phyloP scores from a whole-genome alignment of 495 filamentous ascomycete genomes.

The Neurospora africana region DNA sequence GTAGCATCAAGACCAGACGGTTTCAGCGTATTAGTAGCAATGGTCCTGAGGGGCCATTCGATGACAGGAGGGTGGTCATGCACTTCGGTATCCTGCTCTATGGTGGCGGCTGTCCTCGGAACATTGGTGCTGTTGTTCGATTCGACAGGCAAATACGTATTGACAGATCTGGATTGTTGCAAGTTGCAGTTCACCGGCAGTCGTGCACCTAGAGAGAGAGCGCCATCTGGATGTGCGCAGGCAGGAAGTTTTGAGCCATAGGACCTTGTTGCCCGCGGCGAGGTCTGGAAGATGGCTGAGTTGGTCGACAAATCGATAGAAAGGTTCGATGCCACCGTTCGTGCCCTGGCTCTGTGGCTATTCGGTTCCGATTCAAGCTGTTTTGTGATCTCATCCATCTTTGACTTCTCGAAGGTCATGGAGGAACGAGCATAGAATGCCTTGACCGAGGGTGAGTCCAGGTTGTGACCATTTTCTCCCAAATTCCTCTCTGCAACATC shows the following conservation, averaged over 20 bases:
- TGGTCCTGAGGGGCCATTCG: neutral
- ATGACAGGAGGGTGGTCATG: neutral
- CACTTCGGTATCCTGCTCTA: neutral
- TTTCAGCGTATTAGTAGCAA: neutral
- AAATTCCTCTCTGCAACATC: conserved; percentile 47
- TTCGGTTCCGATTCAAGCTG: neutral
- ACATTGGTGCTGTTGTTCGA: neutral
- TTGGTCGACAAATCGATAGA: neutral
- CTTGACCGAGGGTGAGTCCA: conserved; percentile 19
- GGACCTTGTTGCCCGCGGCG: neutral
- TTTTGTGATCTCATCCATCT: neutral
- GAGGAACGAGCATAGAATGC: conserved; percentile 19
- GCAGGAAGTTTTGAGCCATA: neutral
- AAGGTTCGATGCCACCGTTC: neutral
- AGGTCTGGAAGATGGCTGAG: neutral
- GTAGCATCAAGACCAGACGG: neutral
- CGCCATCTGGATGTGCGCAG: neutral
- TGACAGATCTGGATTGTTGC: conserved; percentile 13
- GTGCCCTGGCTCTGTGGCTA: neutral
- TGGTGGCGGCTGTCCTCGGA: neutral
- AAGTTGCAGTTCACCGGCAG: neutral
- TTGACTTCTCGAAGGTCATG: conserved; percentile 1
- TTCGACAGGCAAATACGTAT: conserved; percentile 8
- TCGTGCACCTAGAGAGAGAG: neutral
- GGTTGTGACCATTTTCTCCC: conserved; percentile 22